phyloP scores from a whole-genome alignment of 371 early-diverging fungal genomes.

The Blakeslea trispora region DNA sequence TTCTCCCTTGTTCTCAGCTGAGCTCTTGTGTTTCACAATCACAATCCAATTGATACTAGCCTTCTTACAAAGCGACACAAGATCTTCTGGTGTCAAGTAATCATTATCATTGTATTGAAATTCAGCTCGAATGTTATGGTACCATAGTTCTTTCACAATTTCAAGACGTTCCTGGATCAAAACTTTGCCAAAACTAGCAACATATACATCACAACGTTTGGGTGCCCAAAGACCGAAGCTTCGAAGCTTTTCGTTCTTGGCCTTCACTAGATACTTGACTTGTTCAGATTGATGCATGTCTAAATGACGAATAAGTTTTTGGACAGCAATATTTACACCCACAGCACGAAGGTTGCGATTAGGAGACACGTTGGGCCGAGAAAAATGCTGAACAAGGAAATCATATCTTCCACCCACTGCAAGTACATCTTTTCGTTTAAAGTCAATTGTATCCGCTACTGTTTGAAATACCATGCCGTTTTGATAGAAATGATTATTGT shows the following conservation, averaged over 20 bases:
- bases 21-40: conserved; percentile 66
- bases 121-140: conserved; percentile 71
- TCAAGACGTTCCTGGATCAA: conserved; percentile 71
- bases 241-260: conserved; percentile 60
- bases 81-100: conserved; percentile 65
- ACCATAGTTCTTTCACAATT: conserved; percentile 75
- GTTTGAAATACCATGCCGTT: conserved; percentile 79
- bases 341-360: conserved; percentile 67
- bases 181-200: conserved; percentile 79
- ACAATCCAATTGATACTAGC: conserved; percentile 83
- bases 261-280: conserved; percentile 50
- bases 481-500: conserved; percentile 75
- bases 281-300: conserved; percentile 70
- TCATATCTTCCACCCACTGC: conserved; percentile 91
- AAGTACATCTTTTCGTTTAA: conserved; percentile 70
- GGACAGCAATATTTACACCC: conserved; percentile 81
- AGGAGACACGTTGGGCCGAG: conserved; percentile 41
- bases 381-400: conserved; percentile 48
- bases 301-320: conserved; percentile 69
- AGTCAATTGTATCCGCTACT: conserved; percentile 52
- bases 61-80: conserved; percentile 63
- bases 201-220: conserved; percentile 73
- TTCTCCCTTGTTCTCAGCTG: conserved; percentile 40
- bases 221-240: conserved; percentile 68
- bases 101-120: conserved; percentile 78